Conservation (phyloP, 108 stramenopile species). For the Nannochloropsis gaditana region DNA sequence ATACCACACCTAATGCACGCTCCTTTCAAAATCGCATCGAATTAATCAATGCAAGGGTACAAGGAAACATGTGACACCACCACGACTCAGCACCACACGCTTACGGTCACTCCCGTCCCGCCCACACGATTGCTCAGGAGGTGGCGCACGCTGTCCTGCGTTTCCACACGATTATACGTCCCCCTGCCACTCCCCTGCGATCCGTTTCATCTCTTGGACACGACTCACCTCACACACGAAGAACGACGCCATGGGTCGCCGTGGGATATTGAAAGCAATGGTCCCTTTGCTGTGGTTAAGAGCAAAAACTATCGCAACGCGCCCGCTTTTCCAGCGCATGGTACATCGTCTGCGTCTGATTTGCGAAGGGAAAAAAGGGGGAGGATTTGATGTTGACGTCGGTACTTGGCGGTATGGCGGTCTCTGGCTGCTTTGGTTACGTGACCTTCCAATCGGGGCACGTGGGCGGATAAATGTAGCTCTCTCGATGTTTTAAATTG, state of each 20-base stretch:
- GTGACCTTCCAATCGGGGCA: too few relatives aligned
- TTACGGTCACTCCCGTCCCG: neutral
- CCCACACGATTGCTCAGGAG: conserved; percentile 3
- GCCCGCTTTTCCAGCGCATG: neutral
- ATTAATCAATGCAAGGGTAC: too few relatives aligned
- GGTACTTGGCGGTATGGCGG: neutral
- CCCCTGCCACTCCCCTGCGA: neutral
- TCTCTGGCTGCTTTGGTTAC: too few relatives aligned
- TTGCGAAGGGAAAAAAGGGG: neutral
- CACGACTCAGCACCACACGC: too few relatives aligned
- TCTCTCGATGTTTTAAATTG: too few relatives aligned
- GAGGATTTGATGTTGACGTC: neutral
- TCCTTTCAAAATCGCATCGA: too few relatives aligned
- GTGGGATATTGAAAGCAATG: neutral
- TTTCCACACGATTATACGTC: neutral
- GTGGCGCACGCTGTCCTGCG: neutral
- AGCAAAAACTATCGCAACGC: neutral
- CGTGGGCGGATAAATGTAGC: too few relatives aligned
- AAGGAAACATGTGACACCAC: too few relatives aligned
- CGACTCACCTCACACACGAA: neutral
- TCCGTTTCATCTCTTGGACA: neutral
- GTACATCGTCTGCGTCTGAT: neutral
- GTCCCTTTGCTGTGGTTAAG: neutral
- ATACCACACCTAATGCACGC: too few relatives aligned
- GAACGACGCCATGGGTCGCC: neutral